Conservation (phyloP, 2,329 filamentous ascomycete genomes). For the Colletotrichum sublineola region DNA sequence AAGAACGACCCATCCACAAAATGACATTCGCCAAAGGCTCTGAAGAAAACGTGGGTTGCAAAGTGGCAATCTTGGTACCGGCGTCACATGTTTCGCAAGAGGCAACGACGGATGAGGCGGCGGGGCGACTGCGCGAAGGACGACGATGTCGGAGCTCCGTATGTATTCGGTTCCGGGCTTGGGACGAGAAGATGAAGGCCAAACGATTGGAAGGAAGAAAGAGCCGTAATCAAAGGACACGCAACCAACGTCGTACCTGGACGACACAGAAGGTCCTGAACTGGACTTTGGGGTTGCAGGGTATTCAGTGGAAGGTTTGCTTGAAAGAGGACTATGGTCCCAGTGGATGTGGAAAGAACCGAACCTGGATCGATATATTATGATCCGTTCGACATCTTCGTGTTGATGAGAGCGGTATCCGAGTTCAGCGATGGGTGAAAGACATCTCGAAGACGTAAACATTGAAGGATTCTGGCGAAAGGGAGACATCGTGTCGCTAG, state of each 20-base stretch:
- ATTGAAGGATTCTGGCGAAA: not conserved
- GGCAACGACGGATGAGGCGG: not conserved
- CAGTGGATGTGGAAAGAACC: not conserved
- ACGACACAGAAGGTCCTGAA: not conserved
- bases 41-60: not conserved
- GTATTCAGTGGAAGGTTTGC: not conserved
- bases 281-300: not conserved
- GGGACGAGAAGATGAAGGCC: slow-evolving; percentile 9
- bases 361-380: not conserved
- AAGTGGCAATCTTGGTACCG: not conserved
- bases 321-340: slow-evolving; percentile 7
- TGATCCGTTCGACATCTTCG: not conserved
- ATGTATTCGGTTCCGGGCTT: not conserved
- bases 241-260: not conserved
- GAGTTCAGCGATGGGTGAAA: not conserved
- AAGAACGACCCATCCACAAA: not conserved
- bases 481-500: not conserved
- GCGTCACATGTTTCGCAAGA: not conserved
- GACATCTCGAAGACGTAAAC: not conserved
- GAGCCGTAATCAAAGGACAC: slow-evolving; percentile 15
- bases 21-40: not conserved
- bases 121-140: not conserved
- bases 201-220: slow-evolving; percentile 25
- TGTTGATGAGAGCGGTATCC: not conserved
- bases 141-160: not conserved